Conservation (phyloP, 164 flowering plant species). For the Vitis riparia region DNA sequence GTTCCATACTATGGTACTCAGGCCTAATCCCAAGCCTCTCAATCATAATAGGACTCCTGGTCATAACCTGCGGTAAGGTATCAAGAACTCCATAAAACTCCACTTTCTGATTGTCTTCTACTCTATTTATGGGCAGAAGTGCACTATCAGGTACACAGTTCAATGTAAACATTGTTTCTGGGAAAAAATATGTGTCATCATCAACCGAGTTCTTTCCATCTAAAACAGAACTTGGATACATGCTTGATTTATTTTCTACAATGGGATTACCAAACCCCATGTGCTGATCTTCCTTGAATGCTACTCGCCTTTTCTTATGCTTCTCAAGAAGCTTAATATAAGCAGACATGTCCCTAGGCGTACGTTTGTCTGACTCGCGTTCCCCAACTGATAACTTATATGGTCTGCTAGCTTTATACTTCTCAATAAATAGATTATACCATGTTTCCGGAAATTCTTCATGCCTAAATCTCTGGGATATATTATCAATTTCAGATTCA, state of each 20-base stretch:
- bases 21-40: slow-evolving; percentile 92
- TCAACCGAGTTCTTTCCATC: slow-evolving; percentile 42
- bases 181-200: slow-evolving; percentile 61
- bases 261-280: slow-evolving; percentile 32
- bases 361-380: slow-evolving; percentile 62
- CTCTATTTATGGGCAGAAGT: slow-evolving; percentile 36
- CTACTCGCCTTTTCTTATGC: slow-evolving; percentile 69
- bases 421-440: slow-evolving; percentile 77
- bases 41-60: slow-evolving; percentile 77
- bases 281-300: slow-evolving; percentile 57
- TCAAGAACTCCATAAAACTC: slow-evolving; percentile 83
- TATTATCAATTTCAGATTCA: slow-evolving; percentile 50
- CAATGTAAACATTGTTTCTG: slow-evolving; percentile 72
- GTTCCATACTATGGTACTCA: slow-evolving; percentile 63
- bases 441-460: slow-evolving; percentile 86
- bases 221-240: slow-evolving; percentile 35
- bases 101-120: slow-evolving; percentile 43
- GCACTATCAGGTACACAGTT: slow-evolving; percentile 93
- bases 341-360: slow-evolving; percentile 77
- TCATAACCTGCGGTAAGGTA: slow-evolving; percentile 63
- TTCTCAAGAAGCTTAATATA: slow-evolving; percentile 62
- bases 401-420: slow-evolving; percentile 56
- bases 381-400: slow-evolving; percentile 48
- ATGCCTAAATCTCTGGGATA: slow-evolving; percentile 44
- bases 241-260: slow-evolving; percentile 40